Conservation (phyloP, 441 rosid genomes). For the Brassica balearica region DNA sequence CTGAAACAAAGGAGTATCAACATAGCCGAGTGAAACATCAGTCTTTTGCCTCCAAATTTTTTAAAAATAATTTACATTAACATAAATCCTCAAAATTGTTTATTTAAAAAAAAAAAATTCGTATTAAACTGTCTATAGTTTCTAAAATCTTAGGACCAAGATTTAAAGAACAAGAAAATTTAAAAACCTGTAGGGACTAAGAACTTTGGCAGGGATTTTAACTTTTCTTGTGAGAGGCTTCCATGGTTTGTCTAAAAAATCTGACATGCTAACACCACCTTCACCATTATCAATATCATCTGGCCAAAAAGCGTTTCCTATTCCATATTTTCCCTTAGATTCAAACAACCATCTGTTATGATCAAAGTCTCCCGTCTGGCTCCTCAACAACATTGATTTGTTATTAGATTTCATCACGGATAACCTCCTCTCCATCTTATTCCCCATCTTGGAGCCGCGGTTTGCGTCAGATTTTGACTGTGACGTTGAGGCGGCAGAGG, state of each 20-base stretch:
- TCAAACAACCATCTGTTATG: constrained; percentile 91
- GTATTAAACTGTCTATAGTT: too few relatives aligned
- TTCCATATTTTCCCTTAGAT: constrained; percentile 77
- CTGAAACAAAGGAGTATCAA: constrained; percentile 41
- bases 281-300: constrained; percentile 52
- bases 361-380: constrained; percentile 90
- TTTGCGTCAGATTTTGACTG: constrained; percentile 52
- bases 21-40: too few relatives aligned
- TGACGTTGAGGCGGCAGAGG: constrained; percentile 42
- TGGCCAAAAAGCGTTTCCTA: constrained; percentile 90
- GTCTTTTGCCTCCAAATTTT: too few relatives aligned
- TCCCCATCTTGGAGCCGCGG: constrained; percentile 39
- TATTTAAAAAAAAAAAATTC: too few relatives aligned
- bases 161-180: constrained; percentile 11
- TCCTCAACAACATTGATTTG: constrained; percentile 80
- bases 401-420: constrained; percentile 75
- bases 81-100: too few relatives aligned
- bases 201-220: constrained; percentile 57
- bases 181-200: constrained; percentile 85
- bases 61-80: too few relatives aligned
- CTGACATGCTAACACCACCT: constrained; percentile 68
- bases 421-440: constrained; percentile 65
- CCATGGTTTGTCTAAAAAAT: constrained; percentile 95
- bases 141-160: too few relatives aligned
- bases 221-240: constrained; percentile 86